phyloP scores from a whole-genome alignment of 2,329 filamentous ascomycete genomes.

The Alternaria consortialis region DNA sequence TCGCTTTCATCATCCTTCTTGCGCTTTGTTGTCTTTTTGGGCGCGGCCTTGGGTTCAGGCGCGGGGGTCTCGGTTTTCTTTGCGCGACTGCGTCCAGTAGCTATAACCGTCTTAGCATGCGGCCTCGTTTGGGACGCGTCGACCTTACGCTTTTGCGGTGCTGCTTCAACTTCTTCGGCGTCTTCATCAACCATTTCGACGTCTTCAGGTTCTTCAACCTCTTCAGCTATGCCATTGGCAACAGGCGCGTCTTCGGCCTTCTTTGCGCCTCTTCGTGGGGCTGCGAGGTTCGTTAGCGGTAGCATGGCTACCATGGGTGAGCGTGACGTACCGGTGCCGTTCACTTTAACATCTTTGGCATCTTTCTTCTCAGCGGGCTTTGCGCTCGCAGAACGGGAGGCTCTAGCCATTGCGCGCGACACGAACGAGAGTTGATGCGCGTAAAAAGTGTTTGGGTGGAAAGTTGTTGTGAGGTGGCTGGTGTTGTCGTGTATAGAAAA shows the following conservation, averaged over 20 bases:
- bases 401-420: constrained; percentile 41
- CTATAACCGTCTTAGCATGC: constrained; percentile 24
- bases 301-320: constrained; percentile 17
- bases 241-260: constrained; percentile 30
- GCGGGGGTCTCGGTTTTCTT: constrained; percentile 39
- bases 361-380: constrained; percentile 38
- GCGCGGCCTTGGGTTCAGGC: constrained; percentile 22
- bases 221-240: constrained; percentile 22
- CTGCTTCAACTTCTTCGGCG: constrained; percentile 11
- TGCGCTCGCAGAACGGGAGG: constrained; percentile 41
- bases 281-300: constrained; percentile 28
- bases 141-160: constrained; percentile 24
- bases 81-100: constrained; percentile 35
- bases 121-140: constrained; percentile 17
- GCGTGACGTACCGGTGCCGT: constrained; percentile 44
- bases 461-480: constrained; percentile 28
- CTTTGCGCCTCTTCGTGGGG: constrained; percentile 36
- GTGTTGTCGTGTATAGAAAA: constrained; percentile 42
- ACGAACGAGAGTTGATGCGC: constrained; percentile 25
- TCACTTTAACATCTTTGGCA: constrained; percentile 39
- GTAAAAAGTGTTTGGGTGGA: constrained; percentile 21
- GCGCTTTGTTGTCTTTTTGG: constrained; percentile 38
- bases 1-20: constrained; percentile 43
- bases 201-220: constrained; percentile 13
- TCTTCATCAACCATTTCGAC: constrained; percentile 11